These are phyloP conservation scores for Cotoneaster glaucophyllus DNA, from an alignment of 306 rosid species.

Conservation along the genomic window DNA sequence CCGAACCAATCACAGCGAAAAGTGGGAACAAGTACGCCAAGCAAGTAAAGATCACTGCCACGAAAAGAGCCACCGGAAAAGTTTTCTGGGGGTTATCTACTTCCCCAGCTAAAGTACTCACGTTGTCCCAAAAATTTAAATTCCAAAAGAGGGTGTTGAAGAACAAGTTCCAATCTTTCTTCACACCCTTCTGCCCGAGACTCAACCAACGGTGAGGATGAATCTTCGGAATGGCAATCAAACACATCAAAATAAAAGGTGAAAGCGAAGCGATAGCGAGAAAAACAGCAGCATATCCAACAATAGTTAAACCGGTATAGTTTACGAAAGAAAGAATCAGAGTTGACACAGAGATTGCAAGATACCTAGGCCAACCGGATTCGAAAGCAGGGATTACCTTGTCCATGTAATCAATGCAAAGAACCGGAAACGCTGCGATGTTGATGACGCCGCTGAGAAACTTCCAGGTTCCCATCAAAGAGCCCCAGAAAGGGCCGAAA, in stretches of 20 bases:
- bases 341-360: conserved; percentile 10
- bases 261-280: conserved; percentile 21
- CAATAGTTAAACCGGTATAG: conserved; percentile 30
- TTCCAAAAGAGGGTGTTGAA: conserved; percentile 33
- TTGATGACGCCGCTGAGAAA: conserved; percentile 35
- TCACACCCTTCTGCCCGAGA: conserved; percentile 17
- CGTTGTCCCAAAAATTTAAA: conserved; percentile 31
- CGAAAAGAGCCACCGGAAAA: conserved; percentile 19
- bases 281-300: conserved; percentile 23
- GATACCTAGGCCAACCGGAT: conserved; percentile 25
- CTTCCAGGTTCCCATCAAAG: conserved; percentile 37
- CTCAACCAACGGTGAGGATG: conserved; percentile 16
- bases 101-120: conserved; percentile 29
- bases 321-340: conserved; percentile 21
- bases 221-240: conserved; percentile 27
- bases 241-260: conserved; percentile 25
- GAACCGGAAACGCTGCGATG: conserved; percentile 30
- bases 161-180: conserved; percentile 27
- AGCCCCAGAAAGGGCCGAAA: conserved; percentile 40
- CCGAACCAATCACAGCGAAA: conserved; percentile 21
- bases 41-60: conserved; percentile 27
- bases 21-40: conserved; percentile 24
- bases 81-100: conserved; percentile 20
- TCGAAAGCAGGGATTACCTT: conserved; percentile 16
- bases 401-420: conserved; percentile 28